A percentile compares a stretch with the other conserved stretches of the same genome.
These are phyloP conservation scores for Avena insularis DNA, from an alignment of 176 grass and related monocot species.

Conservation along the genomic window DNA sequence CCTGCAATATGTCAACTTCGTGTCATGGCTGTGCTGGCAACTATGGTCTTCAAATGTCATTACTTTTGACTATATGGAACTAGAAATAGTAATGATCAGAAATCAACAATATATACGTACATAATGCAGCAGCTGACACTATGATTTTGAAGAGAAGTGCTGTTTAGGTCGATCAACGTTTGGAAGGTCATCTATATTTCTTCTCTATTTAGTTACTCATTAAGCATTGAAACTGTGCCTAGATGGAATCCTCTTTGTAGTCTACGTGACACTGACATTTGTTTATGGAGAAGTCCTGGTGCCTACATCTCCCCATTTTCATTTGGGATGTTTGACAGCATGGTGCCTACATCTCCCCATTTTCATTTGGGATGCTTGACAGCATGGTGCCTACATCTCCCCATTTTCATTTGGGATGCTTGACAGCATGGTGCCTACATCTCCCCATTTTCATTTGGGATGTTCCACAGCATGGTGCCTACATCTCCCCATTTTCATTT, in stretches of 20 bases:
- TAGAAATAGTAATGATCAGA: not conserved
- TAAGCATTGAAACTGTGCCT: not conserved
- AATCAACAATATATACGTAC: not conserved
- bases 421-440: not conserved
- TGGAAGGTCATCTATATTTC: not conserved
- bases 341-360: not conserved
- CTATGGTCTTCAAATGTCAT: not conserved
- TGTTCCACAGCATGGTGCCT: not conserved
- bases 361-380: not conserved
- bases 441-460: not conserved
- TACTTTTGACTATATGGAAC: not conserved
- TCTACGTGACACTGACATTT: no score
- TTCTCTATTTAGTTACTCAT: not conserved
- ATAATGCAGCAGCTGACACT: not conserved
- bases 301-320: not conserved
- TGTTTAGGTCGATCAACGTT: not conserved
- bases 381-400: not conserved
- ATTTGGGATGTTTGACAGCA: not conserved
- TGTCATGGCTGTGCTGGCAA: slow-evolving; percentile 4
- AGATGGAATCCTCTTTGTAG: not conserved
- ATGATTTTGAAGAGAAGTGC: not conserved
- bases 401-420: not conserved
- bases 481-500: not conserved
- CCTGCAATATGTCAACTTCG: not conserved
- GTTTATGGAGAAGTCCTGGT: not conserved